phyloP scores from a whole-genome alignment of 768 basidiomycete genomes.

The Phanerochaete carnosa region DNA sequence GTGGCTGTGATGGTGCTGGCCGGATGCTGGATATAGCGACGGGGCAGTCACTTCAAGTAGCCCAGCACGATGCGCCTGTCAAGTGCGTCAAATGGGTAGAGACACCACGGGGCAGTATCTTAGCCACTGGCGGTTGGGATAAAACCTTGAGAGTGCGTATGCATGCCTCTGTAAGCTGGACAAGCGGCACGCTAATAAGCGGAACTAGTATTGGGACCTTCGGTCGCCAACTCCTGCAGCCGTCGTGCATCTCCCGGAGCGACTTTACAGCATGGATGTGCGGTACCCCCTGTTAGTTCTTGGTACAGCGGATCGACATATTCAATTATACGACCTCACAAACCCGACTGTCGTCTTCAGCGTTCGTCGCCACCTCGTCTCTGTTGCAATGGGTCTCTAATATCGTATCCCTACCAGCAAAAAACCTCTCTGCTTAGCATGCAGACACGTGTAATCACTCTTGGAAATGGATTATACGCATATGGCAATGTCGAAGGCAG shows the following conservation, averaged over 20 bases:
- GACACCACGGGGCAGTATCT: conserved; percentile 68
- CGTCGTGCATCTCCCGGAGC: conserved; percentile 76
- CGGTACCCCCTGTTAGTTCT: conserved; percentile 83
- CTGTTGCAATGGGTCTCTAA: not conserved
- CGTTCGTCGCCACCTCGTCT: conserved; percentile 32
- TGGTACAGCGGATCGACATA: conserved; percentile 88
- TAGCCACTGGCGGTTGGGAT: conserved; percentile 98
- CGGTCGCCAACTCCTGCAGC: conserved; percentile 71
- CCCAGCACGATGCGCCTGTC: conserved; percentile 87
- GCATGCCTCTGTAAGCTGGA: not conserved
- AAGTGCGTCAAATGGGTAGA: conserved; percentile 82
- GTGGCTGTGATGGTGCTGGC: conserved; percentile 93
- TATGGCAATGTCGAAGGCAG: conserved; percentile 81
- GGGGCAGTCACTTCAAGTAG: conserved; percentile 78
- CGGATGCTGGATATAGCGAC: conserved; percentile 88
- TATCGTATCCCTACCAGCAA: conserved; percentile 52
- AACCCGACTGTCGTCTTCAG: conserved; percentile 79
- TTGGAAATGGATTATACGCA: not conserved
- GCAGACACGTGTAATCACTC: conserved; percentile 81
- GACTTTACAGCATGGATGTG: conserved; percentile 85
- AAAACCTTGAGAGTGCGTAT: conserved; percentile 81
- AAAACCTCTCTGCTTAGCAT: conserved; percentile 79
- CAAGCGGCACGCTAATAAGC: not conserved
- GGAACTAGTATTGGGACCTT: conserved; percentile 85
- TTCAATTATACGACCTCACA: conserved; percentile 82